Evolutionary conservation across 2,329 filamentous ascomycete species (phyloP), one percentile per base, ranked within the genome.

Genomic region (Torrubiella hemipterigena): DNA sequence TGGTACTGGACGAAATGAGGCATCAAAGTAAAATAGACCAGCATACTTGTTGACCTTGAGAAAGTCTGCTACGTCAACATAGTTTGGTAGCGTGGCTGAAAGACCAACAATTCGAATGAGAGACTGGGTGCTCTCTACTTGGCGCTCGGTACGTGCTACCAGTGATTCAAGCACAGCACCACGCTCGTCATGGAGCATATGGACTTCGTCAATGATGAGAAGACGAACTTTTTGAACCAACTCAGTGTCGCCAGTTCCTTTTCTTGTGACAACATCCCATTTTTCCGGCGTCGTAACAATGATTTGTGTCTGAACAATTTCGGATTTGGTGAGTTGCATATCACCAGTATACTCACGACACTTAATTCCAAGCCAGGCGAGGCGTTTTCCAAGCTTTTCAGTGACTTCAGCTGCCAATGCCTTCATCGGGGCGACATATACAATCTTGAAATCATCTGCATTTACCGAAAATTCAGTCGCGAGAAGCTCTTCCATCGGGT

Each of bases 341-440:
- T 98, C 91, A 48, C 91, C 91, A 29, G 91, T 98, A 52, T 93
- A 77, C 56, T 98, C 91, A 38, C 91, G 81, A 42, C 85, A 89
- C 51, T 84, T 77, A 45, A 98, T 76, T 7, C 87, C 89, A 6
- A 98, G 71, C 93, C 93, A 98, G 3, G 84, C 81, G 4, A 98
- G 71, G 17, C 89, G 77, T 53, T 85, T 93, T 28, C 86, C 82
- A 4, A 98, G 66, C 59, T 98, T 98, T 21, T 87, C 84, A 0
- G 91, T 96, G 24, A 98, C 81, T 58, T 98, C 91, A 7, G 93
- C 91, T 5, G 93, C 93, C 13, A 98, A 65, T 1, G 91, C 93
- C 56, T 98, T 98, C 93, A 98, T 98, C 1, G 91, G 93, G 2
- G 93, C 91, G 24, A 98, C 91, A 45, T 98, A 98, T 34, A 98